Evolutionary conservation across 495 filamentous ascomycete genomes (phyloP).

Genomic region (Hypoxylon crocopeplum): DNA sequence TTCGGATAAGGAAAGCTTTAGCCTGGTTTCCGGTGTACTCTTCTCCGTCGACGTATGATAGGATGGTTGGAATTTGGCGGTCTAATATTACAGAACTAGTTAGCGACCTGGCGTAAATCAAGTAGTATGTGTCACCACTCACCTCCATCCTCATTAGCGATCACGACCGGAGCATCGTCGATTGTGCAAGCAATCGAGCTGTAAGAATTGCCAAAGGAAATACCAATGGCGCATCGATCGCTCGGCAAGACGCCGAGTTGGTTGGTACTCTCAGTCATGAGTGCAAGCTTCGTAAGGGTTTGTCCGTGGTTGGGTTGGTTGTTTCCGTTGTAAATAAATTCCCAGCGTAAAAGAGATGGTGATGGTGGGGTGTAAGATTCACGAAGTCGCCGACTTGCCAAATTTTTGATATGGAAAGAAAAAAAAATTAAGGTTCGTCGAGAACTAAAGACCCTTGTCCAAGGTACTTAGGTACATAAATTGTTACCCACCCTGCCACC

Average conservation of each 20-base stretch:
- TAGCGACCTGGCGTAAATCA: conserved; percentile 9
- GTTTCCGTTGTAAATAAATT: too few relatives aligned
- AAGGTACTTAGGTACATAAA: too few relatives aligned
- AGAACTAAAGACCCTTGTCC: conserved; percentile 10
- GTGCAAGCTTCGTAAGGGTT: conserved; percentile 15
- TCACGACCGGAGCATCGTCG: conserved; percentile 95
- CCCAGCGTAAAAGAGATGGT: too few relatives aligned
- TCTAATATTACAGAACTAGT: conserved; percentile 59
- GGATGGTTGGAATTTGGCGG: conserved; percentile 92
- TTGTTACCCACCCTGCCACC: too few relatives aligned
- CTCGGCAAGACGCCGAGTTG: conserved; percentile 56
- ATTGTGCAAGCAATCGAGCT: conserved; percentile 93
- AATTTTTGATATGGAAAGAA: conserved; percentile 32
- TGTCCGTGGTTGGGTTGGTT: too few relatives aligned
- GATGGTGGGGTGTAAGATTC: conserved; percentile 17
- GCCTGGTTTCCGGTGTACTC: conserved; percentile 97
- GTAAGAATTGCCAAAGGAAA: conserved; percentile 97
- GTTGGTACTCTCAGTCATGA: conserved; percentile 47
- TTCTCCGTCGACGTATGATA: conserved; percentile 94
- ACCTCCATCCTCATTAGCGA: conserved; percentile 99
- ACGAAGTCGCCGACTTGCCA: conserved; percentile 7
- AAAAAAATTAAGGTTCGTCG: conserved; percentile 26
- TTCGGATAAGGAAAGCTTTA: conserved; percentile 89
- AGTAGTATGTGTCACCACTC: conserved; percentile 36
- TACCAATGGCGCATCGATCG: conserved; percentile 84